Percentiles rank a stretch among this genome's conserved stretches.
phyloP scores from a whole-genome alignment of 345 rosid species.

The Sapria himalayana region DNA sequence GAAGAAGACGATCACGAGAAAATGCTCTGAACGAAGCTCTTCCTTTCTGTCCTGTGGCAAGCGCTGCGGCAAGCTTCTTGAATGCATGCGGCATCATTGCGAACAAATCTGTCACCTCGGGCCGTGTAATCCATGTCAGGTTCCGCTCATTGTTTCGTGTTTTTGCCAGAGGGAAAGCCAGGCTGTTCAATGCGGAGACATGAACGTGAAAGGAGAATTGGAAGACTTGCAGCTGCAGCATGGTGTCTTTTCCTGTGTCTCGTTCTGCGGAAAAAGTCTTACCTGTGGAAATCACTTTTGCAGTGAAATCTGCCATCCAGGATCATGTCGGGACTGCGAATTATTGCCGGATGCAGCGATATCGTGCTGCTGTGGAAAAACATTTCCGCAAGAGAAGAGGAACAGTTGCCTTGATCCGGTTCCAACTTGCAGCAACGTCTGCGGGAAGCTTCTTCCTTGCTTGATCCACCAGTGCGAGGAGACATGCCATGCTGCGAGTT shows the following conservation, averaged over 20 bases:
- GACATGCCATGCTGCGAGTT: slow-evolving; percentile 68
- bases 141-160: slow-evolving; percentile 46
- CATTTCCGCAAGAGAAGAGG: slow-evolving; percentile 45
- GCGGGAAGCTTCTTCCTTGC: slow-evolving; percentile 60
- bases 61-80: slow-evolving; percentile 53
- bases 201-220: slow-evolving; percentile 65
- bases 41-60: slow-evolving; percentile 63
- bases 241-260: slow-evolving; percentile 62
- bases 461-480: slow-evolving; percentile 44
- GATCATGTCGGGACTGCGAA: slow-evolving; percentile 58
- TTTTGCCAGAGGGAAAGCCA: slow-evolving; percentile 65
- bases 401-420: slow-evolving; percentile 70
- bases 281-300: slow-evolving; percentile 61
- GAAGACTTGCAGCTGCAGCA: too few relatives aligned
- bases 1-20: slow-evolving; percentile 52
- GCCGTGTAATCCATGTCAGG: slow-evolving; percentile 57
- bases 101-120: slow-evolving; percentile 62
- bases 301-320: slow-evolving; percentile 57
- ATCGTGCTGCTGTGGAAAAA: slow-evolving; percentile 75
- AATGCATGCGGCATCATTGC: slow-evolving; percentile 59
- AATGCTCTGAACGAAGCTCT: slow-evolving; percentile 69
- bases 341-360: slow-evolving; percentile 43
- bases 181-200: slow-evolving; percentile 59
- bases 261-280: slow-evolving; percentile 37
- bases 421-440: slow-evolving; percentile 42